These are phyloP conservation scores for Choricystis sp. DNA, from an alignment of 139 green algal genomes.

Conservation along the genomic window DNA sequence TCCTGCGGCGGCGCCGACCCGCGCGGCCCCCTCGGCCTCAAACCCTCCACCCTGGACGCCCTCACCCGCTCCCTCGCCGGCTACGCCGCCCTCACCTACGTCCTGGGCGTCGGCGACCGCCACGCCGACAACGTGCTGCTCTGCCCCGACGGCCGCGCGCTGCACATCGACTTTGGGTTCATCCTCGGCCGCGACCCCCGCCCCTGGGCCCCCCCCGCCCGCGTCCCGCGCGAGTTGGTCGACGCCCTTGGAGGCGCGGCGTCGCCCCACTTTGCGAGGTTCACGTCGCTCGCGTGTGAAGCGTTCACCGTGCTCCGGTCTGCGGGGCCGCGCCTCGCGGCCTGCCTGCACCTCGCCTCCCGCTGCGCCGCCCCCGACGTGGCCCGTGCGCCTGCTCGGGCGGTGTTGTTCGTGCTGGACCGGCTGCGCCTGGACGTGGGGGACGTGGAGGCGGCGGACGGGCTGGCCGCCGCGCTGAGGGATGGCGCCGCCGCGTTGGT, in stretches of 20 bases:
- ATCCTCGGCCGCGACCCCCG: conserved; percentile 92
- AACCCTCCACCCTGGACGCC: not conserved
- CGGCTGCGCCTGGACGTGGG: conserved; percentile 81
- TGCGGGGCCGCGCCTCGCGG: conserved; percentile 75
- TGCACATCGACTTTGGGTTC: conserved; percentile 97
- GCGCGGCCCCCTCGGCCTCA: too few species aligned
- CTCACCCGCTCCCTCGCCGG: conserved; percentile 34
- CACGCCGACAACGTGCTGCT: conserved; percentile 96
- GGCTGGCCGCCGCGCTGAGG: conserved; percentile 79
- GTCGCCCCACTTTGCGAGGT: conserved; percentile 50
- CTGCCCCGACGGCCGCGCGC: conserved; percentile 61
- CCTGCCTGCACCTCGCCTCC: conserved; percentile 91
- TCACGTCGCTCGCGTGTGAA: conserved; percentile 54
- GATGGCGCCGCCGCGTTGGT: conserved; percentile 73
- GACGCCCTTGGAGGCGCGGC: conserved; percentile 82
- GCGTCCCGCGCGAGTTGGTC: conserved; percentile 81
- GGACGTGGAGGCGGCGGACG: conserved; percentile 73
- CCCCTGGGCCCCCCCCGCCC: conserved; percentile 89
- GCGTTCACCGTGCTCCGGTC: conserved; percentile 98
- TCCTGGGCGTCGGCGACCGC: conserved; percentile 89
- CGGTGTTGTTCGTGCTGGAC: conserved; percentile 63
- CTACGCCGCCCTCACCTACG: conserved; percentile 94
- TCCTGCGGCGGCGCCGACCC: too few species aligned
- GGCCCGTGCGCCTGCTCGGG: conserved; percentile 65
- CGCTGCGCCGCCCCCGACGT: conserved; percentile 69